These are phyloP conservation scores for Amanita muscaria DNA, from an alignment of 768 basidiomycete genomes.

Conservation along the genomic window DNA sequence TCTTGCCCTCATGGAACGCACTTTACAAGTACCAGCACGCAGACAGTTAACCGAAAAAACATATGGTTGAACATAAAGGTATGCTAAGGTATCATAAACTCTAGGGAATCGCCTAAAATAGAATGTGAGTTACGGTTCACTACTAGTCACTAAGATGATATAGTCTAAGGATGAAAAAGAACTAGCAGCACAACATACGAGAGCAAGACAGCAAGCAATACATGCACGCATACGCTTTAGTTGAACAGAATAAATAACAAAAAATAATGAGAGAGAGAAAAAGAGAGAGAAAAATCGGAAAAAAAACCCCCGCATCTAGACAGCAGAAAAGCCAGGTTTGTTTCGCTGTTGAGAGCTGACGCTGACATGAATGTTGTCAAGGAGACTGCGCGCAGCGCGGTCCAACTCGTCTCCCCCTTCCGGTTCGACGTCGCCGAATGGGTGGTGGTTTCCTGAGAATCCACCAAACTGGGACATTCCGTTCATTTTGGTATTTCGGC, in stretches of 20 bases:
- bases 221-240: background rate
- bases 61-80: background rate
- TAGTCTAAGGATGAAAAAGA: background rate
- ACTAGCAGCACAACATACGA: conserved; percentile 6
- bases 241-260: conserved; percentile 8
- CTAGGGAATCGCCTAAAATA: background rate
- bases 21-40: too few relatives aligned
- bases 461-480: background rate
- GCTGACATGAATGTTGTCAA: conserved; percentile 5
- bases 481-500: too few relatives aligned
- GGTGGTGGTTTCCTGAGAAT: background rate
- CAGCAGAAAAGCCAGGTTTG: conserved; percentile 5
- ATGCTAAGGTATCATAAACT: background rate
- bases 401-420: conserved; percentile 4
- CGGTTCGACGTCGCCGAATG: background rate
- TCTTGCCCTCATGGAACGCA: too few relatives aligned
- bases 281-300: too few relatives aligned
- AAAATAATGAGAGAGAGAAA: conserved; percentile 1
- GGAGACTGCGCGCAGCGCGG: conserved; percentile 2
- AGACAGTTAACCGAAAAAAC: too few relatives aligned
- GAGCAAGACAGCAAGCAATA: conserved; percentile 5
- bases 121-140: background rate
- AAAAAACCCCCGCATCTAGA: conserved; percentile 3
- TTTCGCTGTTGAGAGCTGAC: conserved; percentile 7
- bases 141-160: background rate